These are phyloP conservation scores for Cyclostephanos tholiformis DNA, from an alignment of 108 stramenopile species.

Conservation along the genomic window DNA sequence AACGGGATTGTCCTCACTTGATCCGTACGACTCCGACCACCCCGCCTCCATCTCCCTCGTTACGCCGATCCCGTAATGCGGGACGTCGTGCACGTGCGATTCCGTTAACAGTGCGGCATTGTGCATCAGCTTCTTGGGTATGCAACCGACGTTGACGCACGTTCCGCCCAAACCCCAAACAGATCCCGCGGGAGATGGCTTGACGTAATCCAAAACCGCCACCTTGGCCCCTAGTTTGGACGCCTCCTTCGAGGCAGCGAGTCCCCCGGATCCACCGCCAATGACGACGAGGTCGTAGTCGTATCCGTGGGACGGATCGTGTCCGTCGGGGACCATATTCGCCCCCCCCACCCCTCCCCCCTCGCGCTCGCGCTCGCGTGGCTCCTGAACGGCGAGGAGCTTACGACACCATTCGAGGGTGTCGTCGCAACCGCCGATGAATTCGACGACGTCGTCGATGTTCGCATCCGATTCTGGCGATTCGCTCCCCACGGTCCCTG, in stretches of 20 bases:
- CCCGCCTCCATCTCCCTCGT: constrained; percentile 38
- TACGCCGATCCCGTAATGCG: constrained; percentile 74
- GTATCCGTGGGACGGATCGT: constrained; percentile 67
- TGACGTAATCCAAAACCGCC: constrained; percentile 95
- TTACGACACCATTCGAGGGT: constrained; percentile 74
- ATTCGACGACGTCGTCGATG: constrained; percentile 58
- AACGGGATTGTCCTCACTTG: constrained; percentile 16
- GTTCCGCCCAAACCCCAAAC: constrained; percentile 99
- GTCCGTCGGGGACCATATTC: constrained; percentile 50
- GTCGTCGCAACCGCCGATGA: constrained; percentile 87
- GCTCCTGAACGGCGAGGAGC: constrained; percentile 35
- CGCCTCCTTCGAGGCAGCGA: constrained; percentile 93
- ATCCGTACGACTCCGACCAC: constrained; percentile 7
- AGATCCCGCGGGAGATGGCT: constrained; percentile 92
- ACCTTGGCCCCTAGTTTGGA: constrained; percentile 91
- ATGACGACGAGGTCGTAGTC: constrained; percentile 97
- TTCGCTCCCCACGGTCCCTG: neutral
- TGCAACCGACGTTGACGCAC: constrained; percentile 92
- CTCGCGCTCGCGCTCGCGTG: too few species aligned
- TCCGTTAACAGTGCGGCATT: constrained; percentile 78
- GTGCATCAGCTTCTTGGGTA: constrained; percentile 99
- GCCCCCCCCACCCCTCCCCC: neutral
- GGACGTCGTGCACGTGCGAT: constrained; percentile 53
- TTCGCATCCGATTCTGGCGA: neutral
- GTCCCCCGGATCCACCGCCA: constrained; percentile 98